These are phyloP conservation scores for Elongisporangium anandrum DNA, from an alignment of 352 stramenopile genomes.

Conservation along the genomic window DNA sequence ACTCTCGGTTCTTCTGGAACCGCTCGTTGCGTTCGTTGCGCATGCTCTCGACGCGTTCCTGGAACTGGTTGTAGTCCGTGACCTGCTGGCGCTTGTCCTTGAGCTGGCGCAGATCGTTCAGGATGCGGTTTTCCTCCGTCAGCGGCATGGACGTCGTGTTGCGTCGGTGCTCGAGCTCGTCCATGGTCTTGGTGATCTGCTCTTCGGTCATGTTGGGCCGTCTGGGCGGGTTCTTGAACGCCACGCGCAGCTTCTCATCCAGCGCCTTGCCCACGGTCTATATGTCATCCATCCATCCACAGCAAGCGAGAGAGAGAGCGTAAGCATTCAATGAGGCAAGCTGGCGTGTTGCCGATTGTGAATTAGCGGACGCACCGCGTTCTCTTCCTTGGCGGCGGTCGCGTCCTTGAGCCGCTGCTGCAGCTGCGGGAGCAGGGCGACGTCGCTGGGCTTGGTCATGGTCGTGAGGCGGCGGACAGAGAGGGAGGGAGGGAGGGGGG, in stretches of 20 bases:
- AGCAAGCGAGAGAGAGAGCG: too few species aligned
- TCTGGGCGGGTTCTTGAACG: slow-evolving; percentile 65
- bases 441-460: slow-evolving; percentile 33
- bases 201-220: slow-evolving; percentile 50
- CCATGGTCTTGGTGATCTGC: slow-evolving; percentile 51
- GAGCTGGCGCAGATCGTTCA: slow-evolving; percentile 64
- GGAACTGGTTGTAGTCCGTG: slow-evolving; percentile 46
- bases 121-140: slow-evolving; percentile 61
- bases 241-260: slow-evolving; percentile 66
- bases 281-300: neutral
- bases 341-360: neutral
- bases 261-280: slow-evolving; percentile 49
- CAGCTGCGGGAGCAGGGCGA: slow-evolving; percentile 48
- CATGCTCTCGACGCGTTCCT: slow-evolving; percentile 49
- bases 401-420: slow-evolving; percentile 38
- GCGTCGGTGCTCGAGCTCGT: slow-evolving; percentile 48
- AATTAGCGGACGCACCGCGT: slow-evolving; percentile 33
- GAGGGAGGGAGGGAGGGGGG: neutral
- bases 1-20: slow-evolving; percentile 47
- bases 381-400: slow-evolving; percentile 32
- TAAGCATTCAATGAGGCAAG: neutral
- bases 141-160: slow-evolving; percentile 74
- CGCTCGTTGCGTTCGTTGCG: slow-evolving; percentile 51
- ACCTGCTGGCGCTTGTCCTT: slow-evolving; percentile 54
- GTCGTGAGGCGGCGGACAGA: neutral